phyloP scores from a whole-genome alignment of 768 basidiomycete species.

The Termitomyces sp. region DNA sequence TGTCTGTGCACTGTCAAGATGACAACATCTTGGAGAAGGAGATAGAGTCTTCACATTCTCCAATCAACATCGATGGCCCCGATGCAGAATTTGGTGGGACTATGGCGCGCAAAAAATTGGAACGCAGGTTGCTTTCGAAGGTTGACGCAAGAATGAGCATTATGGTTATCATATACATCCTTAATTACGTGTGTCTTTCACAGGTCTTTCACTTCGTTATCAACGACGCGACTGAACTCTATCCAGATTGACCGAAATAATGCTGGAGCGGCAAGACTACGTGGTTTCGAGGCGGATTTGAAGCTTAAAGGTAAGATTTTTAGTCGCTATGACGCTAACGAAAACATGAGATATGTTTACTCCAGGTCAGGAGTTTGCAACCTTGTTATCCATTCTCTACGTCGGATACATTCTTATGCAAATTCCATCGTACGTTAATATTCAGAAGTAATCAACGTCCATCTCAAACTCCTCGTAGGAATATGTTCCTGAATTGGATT shows the following conservation, averaged over 20 bases:
- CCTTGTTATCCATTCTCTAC: slow-evolving; percentile 57
- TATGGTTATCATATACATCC: slow-evolving; percentile 40
- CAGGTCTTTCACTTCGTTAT: not conserved
- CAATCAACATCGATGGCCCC: slow-evolving; percentile 12
- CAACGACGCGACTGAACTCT: slow-evolving; percentile 22
- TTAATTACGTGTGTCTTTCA: slow-evolving; percentile 32
- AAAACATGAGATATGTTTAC: not conserved
- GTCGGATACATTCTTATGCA: slow-evolving; percentile 71
- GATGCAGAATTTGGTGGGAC: slow-evolving; percentile 25
- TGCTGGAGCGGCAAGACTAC: slow-evolving; percentile 58
- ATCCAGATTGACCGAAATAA: slow-evolving; percentile 67
- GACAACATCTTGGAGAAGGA: slow-evolving; percentile 10
- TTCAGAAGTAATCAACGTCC: not conserved
- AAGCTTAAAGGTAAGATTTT: slow-evolving; percentile 35
- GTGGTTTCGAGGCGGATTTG: slow-evolving; percentile 62
- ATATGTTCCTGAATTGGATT: slow-evolving; percentile 61
- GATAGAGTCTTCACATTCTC: not conserved
- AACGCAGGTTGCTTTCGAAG: slow-evolving; percentile 37
- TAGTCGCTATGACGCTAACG: no score
- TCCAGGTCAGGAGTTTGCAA: slow-evolving; percentile 45
- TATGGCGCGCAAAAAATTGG: slow-evolving; percentile 21
- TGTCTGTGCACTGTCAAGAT: slow-evolving; percentile 17
- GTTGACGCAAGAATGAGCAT: slow-evolving; percentile 47
- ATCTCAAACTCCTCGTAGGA: slow-evolving; percentile 30
- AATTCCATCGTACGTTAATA: slow-evolving; percentile 52